Evolutionary conservation across 306 rosid species (phyloP).

Genomic region (Malus orientalis): DNA sequence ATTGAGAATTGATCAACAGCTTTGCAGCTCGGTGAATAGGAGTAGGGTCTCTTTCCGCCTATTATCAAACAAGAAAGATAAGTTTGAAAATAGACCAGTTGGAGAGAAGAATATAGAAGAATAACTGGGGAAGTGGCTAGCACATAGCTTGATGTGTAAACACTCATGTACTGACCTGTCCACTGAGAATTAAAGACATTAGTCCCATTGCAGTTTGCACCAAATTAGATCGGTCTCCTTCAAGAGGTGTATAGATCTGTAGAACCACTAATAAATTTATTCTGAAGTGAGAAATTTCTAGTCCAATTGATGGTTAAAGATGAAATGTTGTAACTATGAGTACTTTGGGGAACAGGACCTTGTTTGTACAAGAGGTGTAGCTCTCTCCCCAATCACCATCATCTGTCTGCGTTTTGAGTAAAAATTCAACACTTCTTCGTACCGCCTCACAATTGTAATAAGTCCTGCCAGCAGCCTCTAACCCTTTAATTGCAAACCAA

Average conservation of each 20-base stretch:
- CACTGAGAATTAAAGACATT: constrained; percentile 27
- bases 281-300: no score
- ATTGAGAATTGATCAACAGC: constrained; percentile 28
- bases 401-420: constrained; percentile 18
- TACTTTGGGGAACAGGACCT: neutral
- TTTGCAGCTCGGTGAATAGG: constrained; percentile 34
- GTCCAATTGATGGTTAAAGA: no score
- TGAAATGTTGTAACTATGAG: no score
- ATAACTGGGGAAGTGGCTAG: neutral
- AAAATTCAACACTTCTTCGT: constrained; percentile 22
- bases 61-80: neutral
- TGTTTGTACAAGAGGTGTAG: constrained; percentile 34
- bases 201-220: constrained; percentile 32
- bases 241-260: constrained; percentile 24
- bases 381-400: constrained; percentile 48
- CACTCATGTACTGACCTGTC: constrained; percentile 14
- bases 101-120: neutral
- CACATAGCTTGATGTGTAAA: neutral
- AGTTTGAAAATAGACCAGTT: neutral
- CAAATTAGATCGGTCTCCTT: constrained; percentile 23
- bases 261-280: no score
- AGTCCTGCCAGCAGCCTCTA: constrained; percentile 21
- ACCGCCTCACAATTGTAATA: constrained; percentile 22
- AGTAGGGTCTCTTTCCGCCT: constrained; percentile 25
- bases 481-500: constrained; percentile 27